Evolutionary conservation across 1,284 basidiomycete genomes (phyloP).

Genomic region (Sphagnurus paluster): DNA sequence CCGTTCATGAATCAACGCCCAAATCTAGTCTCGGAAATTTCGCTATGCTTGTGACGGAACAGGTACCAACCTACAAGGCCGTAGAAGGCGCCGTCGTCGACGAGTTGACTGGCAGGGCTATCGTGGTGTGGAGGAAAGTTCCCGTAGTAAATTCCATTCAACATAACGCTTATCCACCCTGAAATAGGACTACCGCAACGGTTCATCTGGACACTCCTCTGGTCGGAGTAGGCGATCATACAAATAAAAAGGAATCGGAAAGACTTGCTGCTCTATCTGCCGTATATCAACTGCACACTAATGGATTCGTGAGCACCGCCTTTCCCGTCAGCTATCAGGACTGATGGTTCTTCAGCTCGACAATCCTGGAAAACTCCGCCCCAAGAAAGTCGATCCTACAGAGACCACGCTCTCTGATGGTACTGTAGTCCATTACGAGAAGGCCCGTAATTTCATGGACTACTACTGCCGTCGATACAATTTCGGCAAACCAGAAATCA

Average conservation of each 20-base stretch:
- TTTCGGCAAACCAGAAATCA: conserved; percentile 82
- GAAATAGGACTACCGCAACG: conserved; percentile 45
- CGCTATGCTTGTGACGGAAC: conserved; percentile 26
- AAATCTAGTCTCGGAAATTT: conserved; percentile 42
- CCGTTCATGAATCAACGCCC: conserved; percentile 30
- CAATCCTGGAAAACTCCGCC: conserved; percentile 28
- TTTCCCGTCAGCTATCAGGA: conserved; percentile 4
- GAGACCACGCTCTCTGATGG: conserved; percentile 63
- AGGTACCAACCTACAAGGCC: conserved; percentile 35
- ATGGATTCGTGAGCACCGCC: conserved; percentile 58
- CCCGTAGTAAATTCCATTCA: not conserved
- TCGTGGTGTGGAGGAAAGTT: conserved; percentile 36
- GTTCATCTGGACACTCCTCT: conserved; percentile 46
- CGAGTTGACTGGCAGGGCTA: conserved; percentile 17
- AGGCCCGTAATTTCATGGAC: conserved; percentile 90
- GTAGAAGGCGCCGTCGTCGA: conserved; percentile 29
- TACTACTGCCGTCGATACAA: conserved; percentile 87
- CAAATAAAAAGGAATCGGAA: conserved; percentile 69
- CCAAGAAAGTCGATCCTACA: conserved; percentile 26
- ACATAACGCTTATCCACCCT: not conserved
- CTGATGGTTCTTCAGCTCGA: conserved; percentile 27
- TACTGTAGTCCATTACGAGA: conserved; percentile 67
- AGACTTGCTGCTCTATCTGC: conserved; percentile 75
- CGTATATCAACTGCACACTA: conserved; percentile 65
- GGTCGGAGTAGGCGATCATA: conserved; percentile 64